phyloP scores from a whole-genome alignment of 495 filamentous ascomycete species.

The Podospora sp. region DNA sequence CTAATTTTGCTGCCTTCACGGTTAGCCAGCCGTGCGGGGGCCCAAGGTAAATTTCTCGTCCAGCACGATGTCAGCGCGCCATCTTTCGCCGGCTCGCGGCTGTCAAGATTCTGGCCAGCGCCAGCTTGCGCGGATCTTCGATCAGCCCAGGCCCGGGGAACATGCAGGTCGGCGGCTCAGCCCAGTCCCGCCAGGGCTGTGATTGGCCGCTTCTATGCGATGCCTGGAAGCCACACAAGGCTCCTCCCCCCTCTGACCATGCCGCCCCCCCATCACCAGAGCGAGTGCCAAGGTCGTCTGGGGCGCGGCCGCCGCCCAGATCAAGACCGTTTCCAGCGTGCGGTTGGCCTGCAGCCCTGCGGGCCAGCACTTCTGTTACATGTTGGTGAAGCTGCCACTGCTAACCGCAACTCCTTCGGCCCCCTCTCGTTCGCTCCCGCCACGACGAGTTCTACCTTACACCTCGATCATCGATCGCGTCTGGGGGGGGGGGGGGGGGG shows the following conservation, averaged over 20 bases:
- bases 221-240: slow-evolving; percentile 16
- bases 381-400: slow-evolving; percentile 9
- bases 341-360: slow-evolving; percentile 21
- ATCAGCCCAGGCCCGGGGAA: not conserved
- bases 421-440: not conserved
- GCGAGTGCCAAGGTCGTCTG: slow-evolving; percentile 23
- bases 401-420: not conserved
- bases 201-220: not conserved
- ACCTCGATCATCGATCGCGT: not conserved
- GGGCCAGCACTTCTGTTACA: slow-evolving; percentile 24
- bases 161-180: slow-evolving; percentile 7
- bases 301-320: slow-evolving; percentile 24
- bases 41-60: not conserved
- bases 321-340: slow-evolving; percentile 3
- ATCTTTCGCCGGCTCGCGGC: slow-evolving; percentile 2
- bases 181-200: not conserved
- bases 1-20: slow-evolving; percentile 10
- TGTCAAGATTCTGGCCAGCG: not conserved
- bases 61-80: not conserved
- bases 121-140: not conserved
- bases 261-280: not conserved
- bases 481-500: no score
- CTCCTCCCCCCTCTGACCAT: not conserved
- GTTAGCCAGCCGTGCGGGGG: not conserved
- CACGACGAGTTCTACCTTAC: not conserved